Evolutionary conservation across 2,329 filamentous ascomycete species (phyloP), one percentile per base, ranked within the genome.

Genomic region (Colletotrichum destructivum): DNA sequence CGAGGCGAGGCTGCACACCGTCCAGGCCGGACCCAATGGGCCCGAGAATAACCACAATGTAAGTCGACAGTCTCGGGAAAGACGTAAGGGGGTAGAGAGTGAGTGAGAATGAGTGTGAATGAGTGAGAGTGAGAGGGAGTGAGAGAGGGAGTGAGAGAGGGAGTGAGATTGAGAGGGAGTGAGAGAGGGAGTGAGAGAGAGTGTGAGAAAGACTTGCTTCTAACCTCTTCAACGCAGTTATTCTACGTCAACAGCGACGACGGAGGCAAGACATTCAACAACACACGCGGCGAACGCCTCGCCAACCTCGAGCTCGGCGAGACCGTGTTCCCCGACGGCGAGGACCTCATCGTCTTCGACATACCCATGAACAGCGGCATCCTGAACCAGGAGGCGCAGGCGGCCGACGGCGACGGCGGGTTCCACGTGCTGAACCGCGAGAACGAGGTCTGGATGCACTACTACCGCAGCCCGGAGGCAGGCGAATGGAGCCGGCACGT

Each of bases 211-310:
- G 31, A 38, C 59, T 42, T 31, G n/a, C 9, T 35, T 35, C 60
- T 62, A 47, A 62, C 15, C 5, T 42, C 12, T 35, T 35, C 8
- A 35, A 0, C 0, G 12, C 26, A 62, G 60, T 51, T 72, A 23
- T 72, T 70, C 56, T 72, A 72, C 67, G 65, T 72, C 13, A 49
- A 40, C 35, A 72, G 70, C 55, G 70, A 71, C 6, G 70, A 72
- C 23, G 55, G 59, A 0, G 70, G 70, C 0, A 56, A 62, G 40
- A 71, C 67, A 0, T 71, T 70, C 51, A 40, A 56, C 23, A 72
- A 66, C 40, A 55, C 47, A 2, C n/a, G n/a, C 1, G 70, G 66
- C 54, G 61, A 72, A 16, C 44, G 62, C 13, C 54, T 72, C 26
- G 70, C 70, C 4, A 66, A 65, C 21, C 70, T 72, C 2, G 66